Base-by-base conservation (phyloP, 176 grass and related monocot species). In the Saccharum officinarum region DNA sequence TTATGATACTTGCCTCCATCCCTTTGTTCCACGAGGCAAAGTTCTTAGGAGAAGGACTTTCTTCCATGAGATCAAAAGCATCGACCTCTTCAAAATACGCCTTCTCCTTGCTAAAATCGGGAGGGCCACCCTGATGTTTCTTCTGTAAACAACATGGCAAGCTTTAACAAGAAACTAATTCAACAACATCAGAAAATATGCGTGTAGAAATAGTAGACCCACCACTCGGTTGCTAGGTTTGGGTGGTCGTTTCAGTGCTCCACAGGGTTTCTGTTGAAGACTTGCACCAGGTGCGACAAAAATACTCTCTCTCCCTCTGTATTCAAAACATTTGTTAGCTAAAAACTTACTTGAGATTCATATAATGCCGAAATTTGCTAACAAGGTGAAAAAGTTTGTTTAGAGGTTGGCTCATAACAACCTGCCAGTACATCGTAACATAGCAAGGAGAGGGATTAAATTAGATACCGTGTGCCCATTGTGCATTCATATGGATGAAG, bases 241-340 rank as follows among this genome's bases (percentile, higher is more conserved):
- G 41, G 91, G 87, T 83, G 87, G 91, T 81, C 76, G 91, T 82
- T 90, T 92, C 37, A 72, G 73, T 39, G 77, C 80, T 82, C 75
- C 62, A 75, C 80, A 83, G 52, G 81, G 87, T 78, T 95, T 94
- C 45, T 71, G 90, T 30, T 81, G 89, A 77, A 93, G 78, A 77
- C 83, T 82, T 64, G 68, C 75, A 22, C 89, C 85, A 8, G 93
- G 80, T 42, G 83, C 87, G 44, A 98, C 66, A 71, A 95, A 68
- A 36, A 98, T 92, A 76, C 96, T 98, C 90, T 98, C 93, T 34
- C 96, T 80, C 57, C 96, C 96, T 95, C 96, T 98, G 34, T 78
- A 39, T 79, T 36, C 42, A 85, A 84, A 83, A 81, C n/a, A 83
- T 61, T 79, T 79, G 55, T 44, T 80, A 20, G 28, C 28, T 38